Base-by-base conservation (phyloP, 352 stramenopile species). In the Phytophthora tentaculata region DNA sequence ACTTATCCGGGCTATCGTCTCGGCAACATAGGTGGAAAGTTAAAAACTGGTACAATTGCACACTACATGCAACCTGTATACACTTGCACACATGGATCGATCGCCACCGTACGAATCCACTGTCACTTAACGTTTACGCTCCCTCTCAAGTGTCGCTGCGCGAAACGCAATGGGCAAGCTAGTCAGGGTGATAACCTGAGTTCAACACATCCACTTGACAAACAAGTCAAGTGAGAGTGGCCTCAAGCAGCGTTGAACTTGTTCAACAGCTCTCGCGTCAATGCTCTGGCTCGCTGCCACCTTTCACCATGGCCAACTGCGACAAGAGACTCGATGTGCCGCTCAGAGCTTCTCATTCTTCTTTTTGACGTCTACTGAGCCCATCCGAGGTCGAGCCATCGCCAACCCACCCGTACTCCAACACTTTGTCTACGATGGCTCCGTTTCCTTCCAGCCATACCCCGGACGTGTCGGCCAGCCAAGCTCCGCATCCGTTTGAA, bases 371-470 rank as follows among this genome's bases (percentile, higher is more conserved):
- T 13, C 35, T 63, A 39, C n/a, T 9, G 22, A 61, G 49, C 63
- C 57, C 63, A 39, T 60, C 39, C 47, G 20, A 59, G 37, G 10
- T 56, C 55, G 41, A 48, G 41, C n/a, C 56, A 14, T 16, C n/a
- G 41, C 50, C 10, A 37, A 22, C 35, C n/a, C 2, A 20, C 16
- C 8, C 49, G 35, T 14, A n/a, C 28, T 13, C 20, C 17, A 10
- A 20, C 32, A 5, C n/a, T n/a, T n/a, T n/a, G n/a, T n/a, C n/a
- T n/a, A 23, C 59, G 20, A 73, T 69, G 65, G 37, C 65, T 39
- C 52, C 65, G 37, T 57, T 55, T 41, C 64, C 58, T 8, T 67
- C 64, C 58, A 72, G 59, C 43, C 57, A 68, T 52, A 72, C 50
- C 14, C 28, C 22, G 22, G n/a, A 67, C 29, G 19, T 67, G 49